These are phyloP conservation scores for Fistulifera solaris DNA, from an alignment of 108 stramenopile genomes.

Conservation along the genomic window DNA sequence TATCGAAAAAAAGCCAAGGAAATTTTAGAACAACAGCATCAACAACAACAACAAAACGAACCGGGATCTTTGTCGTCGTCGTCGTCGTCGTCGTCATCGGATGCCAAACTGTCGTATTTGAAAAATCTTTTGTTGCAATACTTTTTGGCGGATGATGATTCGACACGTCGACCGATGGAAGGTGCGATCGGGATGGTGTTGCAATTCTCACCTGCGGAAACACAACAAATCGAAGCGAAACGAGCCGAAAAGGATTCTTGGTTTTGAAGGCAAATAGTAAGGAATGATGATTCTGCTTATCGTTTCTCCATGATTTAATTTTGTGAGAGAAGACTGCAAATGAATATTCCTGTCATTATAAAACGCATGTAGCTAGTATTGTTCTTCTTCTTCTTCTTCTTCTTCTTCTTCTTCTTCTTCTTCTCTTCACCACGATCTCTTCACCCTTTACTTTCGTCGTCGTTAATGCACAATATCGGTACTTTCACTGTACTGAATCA, in stretches of 20 bases:
- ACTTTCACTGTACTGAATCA: slow-evolving; percentile 6
- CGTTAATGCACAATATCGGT: too few species aligned
- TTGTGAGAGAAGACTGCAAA: too few species aligned
- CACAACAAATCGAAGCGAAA: slow-evolving; percentile 60
- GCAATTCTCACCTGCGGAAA: slow-evolving; percentile 68
- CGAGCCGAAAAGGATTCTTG: slow-evolving; percentile 57
- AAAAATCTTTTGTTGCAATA: slow-evolving; percentile 86
- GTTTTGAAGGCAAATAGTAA: slow-evolving; percentile 21
- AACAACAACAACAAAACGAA: slow-evolving; percentile 18
- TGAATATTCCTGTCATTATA: too few species aligned
- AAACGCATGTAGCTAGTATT: too few species aligned
- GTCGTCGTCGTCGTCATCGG: slow-evolving; percentile 25
- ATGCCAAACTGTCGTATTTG: slow-evolving; percentile 66
- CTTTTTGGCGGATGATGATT: slow-evolving; percentile 44
- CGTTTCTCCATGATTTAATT: too few species aligned
- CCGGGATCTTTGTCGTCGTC: not conserved
- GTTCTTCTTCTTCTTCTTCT: too few species aligned
- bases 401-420: too few species aligned
- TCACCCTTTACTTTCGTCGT: too few species aligned
- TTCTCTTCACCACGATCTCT: too few species aligned
- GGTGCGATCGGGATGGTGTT: slow-evolving; percentile 79
- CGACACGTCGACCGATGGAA: slow-evolving; percentile 78
- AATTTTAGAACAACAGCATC: slow-evolving; percentile 77
- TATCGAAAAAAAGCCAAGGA: slow-evolving; percentile 89
- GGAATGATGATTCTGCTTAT: too few species aligned